These are phyloP conservation scores for Pulveroboletus sp. DNA, from an alignment of 768 basidiomycete species.

Conservation along the genomic window DNA sequence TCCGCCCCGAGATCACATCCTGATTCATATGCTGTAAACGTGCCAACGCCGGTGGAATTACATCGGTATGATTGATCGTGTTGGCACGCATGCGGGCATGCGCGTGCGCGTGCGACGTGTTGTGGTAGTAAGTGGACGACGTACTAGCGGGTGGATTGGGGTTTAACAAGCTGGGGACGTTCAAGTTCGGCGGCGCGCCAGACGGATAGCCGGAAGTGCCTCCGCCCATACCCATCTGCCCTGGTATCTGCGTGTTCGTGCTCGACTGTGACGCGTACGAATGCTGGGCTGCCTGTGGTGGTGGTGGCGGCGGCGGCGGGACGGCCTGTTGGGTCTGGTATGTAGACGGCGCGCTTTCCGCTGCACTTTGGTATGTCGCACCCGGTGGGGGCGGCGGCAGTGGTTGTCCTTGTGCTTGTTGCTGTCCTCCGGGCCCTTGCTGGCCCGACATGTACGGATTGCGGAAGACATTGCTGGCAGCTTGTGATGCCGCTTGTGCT, in stretches of 20 bases:
- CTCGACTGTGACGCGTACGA: conserved; percentile 24
- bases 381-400: conserved; percentile 2
- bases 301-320: conserved; percentile 24
- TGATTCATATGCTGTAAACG: conserved; percentile 86
- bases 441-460: conserved; percentile 76
- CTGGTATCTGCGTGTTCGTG: conserved; percentile 17
- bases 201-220: conserved; percentile 18
- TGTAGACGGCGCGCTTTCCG: conserved; percentile 13
- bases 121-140: conserved; percentile 63
- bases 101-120: conserved; percentile 14
- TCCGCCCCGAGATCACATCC: conserved; percentile 65
- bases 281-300: conserved; percentile 20
- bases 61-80: conserved; percentile 84
- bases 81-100: conserved; percentile 76
- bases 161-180: conserved; percentile 30
- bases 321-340: conserved; percentile 26
- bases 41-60: conserved; percentile 91
- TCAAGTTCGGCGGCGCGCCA: conserved; percentile 12
- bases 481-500: conserved; percentile 69
- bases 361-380: conserved; percentile 23
- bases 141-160: conserved; percentile 43
- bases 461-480: conserved; percentile 61
- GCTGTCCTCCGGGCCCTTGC: conserved; percentile 31
- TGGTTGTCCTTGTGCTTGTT: conserved; percentile 21
- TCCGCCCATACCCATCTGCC: conserved; percentile 15